phyloP scores from a whole-genome alignment of 139 green algal genomes.

The Picochlorum sp. region DNA sequence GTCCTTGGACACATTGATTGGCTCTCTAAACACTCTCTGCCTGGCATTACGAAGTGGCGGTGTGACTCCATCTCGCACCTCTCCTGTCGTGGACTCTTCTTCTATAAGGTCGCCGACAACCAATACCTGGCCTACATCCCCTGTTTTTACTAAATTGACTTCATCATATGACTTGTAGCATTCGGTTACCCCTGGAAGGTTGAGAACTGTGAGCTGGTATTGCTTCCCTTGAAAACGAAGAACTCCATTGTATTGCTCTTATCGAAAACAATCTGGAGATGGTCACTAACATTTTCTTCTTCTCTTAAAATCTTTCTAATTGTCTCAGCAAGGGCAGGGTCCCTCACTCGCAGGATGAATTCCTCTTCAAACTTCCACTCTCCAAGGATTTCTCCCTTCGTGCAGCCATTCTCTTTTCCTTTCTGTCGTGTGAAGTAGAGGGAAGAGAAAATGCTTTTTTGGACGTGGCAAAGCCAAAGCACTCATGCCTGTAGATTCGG shows the following conservation, averaged over 20 bases:
- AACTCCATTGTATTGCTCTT: slow-evolving; percentile 26
- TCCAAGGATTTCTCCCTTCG: neutral
- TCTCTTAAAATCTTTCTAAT: slow-evolving; percentile 35
- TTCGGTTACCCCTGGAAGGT: slow-evolving; percentile 79
- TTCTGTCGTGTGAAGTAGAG: neutral
- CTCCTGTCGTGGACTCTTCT: slow-evolving; percentile 26
- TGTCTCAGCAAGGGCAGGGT: slow-evolving; percentile 43
- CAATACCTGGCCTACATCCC: slow-evolving; percentile 75
- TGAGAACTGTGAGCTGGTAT: slow-evolving; percentile 53
- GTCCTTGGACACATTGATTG: slow-evolving; percentile 23
- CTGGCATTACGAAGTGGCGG: slow-evolving; percentile 61
- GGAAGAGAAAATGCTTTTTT: too few relatives aligned
- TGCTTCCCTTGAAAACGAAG: slow-evolving; percentile 44
- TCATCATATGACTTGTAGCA: slow-evolving; percentile 91
- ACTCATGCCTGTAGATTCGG: too few relatives aligned
- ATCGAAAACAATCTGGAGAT: slow-evolving; percentile 8
- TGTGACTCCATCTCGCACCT: slow-evolving; percentile 55
- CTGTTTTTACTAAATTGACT: slow-evolving; percentile 81
- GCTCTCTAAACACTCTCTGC: slow-evolving; percentile 50
- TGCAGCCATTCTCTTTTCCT: neutral
- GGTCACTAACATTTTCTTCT: slow-evolving; percentile 15
- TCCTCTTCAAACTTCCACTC: slow-evolving; percentile 50
- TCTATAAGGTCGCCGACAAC: slow-evolving; percentile 30
- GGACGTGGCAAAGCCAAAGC: too few relatives aligned
- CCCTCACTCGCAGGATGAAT: slow-evolving; percentile 55